Evolutionary conservation across 768 basidiomycete species (phyloP).

Genomic region (Exidia glandulosa): DNA sequence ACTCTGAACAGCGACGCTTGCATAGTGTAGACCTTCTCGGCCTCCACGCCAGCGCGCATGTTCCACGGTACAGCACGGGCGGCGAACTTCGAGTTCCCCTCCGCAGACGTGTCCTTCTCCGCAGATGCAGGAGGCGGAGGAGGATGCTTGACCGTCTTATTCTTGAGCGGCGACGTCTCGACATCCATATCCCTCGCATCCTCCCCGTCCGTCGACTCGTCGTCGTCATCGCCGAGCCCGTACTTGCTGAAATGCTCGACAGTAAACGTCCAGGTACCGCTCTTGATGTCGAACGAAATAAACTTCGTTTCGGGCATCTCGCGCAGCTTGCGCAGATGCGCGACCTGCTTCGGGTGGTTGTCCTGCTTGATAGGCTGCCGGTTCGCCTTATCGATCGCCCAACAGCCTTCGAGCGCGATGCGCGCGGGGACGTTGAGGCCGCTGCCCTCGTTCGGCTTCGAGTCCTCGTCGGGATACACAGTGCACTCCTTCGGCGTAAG

Average conservation of each 20-base stretch:
- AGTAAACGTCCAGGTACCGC: slow-evolving; percentile 87
- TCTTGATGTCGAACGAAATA: slow-evolving; percentile 62
- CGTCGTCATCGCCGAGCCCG: slow-evolving; percentile 11
- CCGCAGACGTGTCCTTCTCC: slow-evolving; percentile 3
- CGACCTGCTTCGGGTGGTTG: slow-evolving; percentile 53
- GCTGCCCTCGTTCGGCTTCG: slow-evolving; percentile 74
- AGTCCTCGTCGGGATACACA: slow-evolving; percentile 85
- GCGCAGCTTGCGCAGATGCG: slow-evolving; percentile 71
- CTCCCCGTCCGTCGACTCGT: slow-evolving; percentile 9
- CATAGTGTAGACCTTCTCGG: slow-evolving; percentile 88
- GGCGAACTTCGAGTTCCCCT: slow-evolving; percentile 35
- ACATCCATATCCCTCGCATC: neutral
- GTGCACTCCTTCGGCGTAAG: slow-evolving; percentile 89
- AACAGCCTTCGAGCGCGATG: slow-evolving; percentile 70
- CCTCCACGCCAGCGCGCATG: slow-evolving; percentile 63
- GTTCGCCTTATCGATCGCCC: slow-evolving; percentile 84
- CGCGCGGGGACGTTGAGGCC: slow-evolving; percentile 85
- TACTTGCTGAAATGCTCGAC: slow-evolving; percentile 70
- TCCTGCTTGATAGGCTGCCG: slow-evolving; percentile 81
- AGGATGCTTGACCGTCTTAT: neutral
- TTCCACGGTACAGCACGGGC: slow-evolving; percentile 46
- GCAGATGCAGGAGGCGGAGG: neutral
- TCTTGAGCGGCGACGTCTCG: neutral
- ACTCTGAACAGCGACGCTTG: slow-evolving; percentile 76
- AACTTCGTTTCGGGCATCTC: slow-evolving; percentile 81